Evolutionary conservation across 441 rosid genomes (phyloP), one percentile per base, ranked within the genome.

Genomic region (Gossypium laxum): DNA sequence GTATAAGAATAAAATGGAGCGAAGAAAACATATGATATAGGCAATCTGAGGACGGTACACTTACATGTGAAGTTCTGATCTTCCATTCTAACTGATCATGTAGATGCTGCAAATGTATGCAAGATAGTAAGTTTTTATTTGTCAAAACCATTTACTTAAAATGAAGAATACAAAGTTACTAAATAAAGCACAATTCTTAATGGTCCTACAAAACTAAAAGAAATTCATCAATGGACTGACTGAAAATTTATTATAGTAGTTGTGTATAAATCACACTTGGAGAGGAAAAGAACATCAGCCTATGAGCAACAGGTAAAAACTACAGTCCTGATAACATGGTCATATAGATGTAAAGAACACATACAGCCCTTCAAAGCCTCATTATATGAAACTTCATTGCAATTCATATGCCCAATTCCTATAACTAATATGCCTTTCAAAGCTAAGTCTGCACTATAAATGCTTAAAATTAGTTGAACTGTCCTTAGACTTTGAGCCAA

Each of bases 11-110:
- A 71, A 22, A 58, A 41, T 24, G 24, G 51, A 71, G 51, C 10
- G 4, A 26, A 59, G 28, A 52, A 15, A 10, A 26, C 2, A 48
- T n/a, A 18, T 48, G 0, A 28, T 59, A 45, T 14, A 58, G 22
- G 47, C 47, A 71, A 74, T 70, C 62, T 71, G 11, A 72, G 65
- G 77, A 57, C 6, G 67, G 81, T 67, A 78, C 79, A 78, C 90
- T 89, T 88, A 94, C 98, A 73, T 86, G 82, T 65, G 94, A 89
- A 74, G 84, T 81, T 78, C 85, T 84, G 77, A 91, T 89, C 89
- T 91, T 88, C 92, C 90, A 88, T 76, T 84, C 90, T 74, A 92
- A 75, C 75, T 94, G 88, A 80, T 89, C 96, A 77, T 94, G 89
- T 63, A 94, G 86, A 24, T 65, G 82, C 99, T 94, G 84, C 81